Conservation (phyloP, 2,329 filamentous ascomycete genomes). For the Claviceps sorghi region DNA sequence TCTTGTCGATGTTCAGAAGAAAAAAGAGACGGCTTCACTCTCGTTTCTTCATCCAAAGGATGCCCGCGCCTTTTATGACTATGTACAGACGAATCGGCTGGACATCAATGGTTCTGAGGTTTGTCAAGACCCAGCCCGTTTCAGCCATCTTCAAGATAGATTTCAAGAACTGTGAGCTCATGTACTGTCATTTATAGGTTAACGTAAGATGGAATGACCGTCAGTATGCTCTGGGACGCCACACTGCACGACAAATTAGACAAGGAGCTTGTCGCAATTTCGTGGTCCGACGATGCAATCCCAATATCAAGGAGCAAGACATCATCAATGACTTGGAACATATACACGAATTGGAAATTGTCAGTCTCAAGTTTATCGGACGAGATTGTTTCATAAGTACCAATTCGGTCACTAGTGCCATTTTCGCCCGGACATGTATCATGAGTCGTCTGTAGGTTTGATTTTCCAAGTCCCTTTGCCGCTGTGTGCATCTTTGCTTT, state of each 20-base stretch:
- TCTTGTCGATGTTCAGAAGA: conserved; percentile 48
- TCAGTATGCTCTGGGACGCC: conserved; percentile 50
- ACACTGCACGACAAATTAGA: conserved; percentile 49
- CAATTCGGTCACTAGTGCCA: conserved; percentile 32
- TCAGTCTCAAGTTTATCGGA: conserved; percentile 45
- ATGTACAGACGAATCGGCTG: conserved; percentile 50
- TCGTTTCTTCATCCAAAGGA: conserved; percentile 54
- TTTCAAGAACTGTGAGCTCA: background rate
- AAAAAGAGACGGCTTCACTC: conserved; percentile 44
- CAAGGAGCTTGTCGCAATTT: conserved; percentile 61
- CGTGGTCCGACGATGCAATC: conserved; percentile 45
- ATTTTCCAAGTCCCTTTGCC: too few relatives aligned
- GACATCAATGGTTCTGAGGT: conserved; percentile 53
- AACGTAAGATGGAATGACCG: conserved; percentile 55
- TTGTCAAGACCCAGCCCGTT: background rate
- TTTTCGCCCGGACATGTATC: too few relatives aligned
- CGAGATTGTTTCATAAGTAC: conserved; percentile 54
- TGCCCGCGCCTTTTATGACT: conserved; percentile 49
- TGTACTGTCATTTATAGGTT: conserved; percentile 31
- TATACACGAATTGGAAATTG: conserved; percentile 63
- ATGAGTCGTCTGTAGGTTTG: too few relatives aligned
- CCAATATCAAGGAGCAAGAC: conserved; percentile 43
- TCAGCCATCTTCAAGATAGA: background rate
- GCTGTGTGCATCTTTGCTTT: too few relatives aligned
- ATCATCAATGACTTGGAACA: conserved; percentile 67